Evolutionary conservation across 176 grass and related monocot species (phyloP), one percentile per base, ranked within the genome.

Genomic region (Neostapfia colusana): DNA sequence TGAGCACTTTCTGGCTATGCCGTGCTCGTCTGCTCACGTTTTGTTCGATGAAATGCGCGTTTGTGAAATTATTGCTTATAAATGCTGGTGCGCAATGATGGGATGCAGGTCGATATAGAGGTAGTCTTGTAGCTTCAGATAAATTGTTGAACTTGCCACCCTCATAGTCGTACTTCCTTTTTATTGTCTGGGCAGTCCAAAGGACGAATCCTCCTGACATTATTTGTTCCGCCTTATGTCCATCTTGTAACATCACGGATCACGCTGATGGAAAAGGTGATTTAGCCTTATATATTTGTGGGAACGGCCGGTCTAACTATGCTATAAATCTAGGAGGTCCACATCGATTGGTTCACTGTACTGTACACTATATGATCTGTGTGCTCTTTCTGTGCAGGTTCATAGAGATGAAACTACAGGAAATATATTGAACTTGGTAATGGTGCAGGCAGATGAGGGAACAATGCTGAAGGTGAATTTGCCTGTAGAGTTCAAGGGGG

Each of bases 401-500:
- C 87, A 87, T 77, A 88, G 41, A 79, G 83, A 94, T 51, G 83
- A 88, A 69, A 36, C 73, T 72, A 90, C 89, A 2, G 91, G 95
- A n/a, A 69, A 92, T 79, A 86, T 94, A 84, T 67, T 92, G 73
- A 98, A 98, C 72, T 64, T 98, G 69, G 85, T 92, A 31, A 31
- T 31, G 31, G 89, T 90, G 43, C 84, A 93, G 81, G 95, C 87
- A 41, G 85, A 94, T 65, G 85, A 86, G 41, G 91, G 89, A 74
- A 85, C 73, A 70, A 77, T 84, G 67, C 51, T 98, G 60, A 91
- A 84, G 73, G 91, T 98, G 37, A 75, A 92, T 58, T 74, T 98
- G 58, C 95, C 91, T 13, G 69, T 92, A 63, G 82, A 87, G 60
- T 98, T 88, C 83, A 86, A 92, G 69, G 95, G 95, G 74, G 82